Evolutionary conservation across 257 asterid species (phyloP), one percentile per base, ranked within the genome.

Genomic region (Orobanche coerulescens): DNA sequence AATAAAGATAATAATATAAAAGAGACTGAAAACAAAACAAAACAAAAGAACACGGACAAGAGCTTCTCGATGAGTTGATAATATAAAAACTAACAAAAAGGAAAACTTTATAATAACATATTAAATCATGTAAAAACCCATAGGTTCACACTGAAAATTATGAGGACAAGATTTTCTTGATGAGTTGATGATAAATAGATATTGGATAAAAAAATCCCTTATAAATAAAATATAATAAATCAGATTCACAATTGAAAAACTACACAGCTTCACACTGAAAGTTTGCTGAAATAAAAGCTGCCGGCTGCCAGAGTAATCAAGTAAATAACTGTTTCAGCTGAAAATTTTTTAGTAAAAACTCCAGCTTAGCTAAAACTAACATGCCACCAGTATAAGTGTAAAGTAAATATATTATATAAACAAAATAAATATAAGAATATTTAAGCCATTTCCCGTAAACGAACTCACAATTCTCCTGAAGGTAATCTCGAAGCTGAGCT

Each of bases 391-490:
- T n/a, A n/a, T n/a, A n/a, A n/a, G n/a, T n/a, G n/a, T n/a, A n/a
- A n/a, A n/a, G n/a, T n/a, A n/a, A n/a, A n/a, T n/a, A n/a, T n/a
- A n/a, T n/a, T n/a, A n/a, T n/a, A n/a, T n/a, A n/a, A n/a, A n/a
- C n/a, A 52, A 54, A 47, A 60, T 44, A 20, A 8, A 61, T n/a
- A 57, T 10, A 16, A 25, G 43, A 71, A 15, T 31, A 8, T 1
- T 31, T 25, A 18, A 52, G n/a, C 26, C 26, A 18, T 20, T 18
- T 11, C 13, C 12, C 3, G 30, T 22, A 54, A 2, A 23, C 64
- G 24, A 57, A 75, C 99, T 86, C 82, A 93, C 99, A 68, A 93
- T 93, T 76, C 94, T 80, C 65, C 92, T 80, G 71, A 81, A 84
- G 22, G 96, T 72, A 62, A 84, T 80, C 63, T 78, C 81, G 51